Conservation (phyloP, 148 eudicot genomes). For the Cornus controversa region DNA sequence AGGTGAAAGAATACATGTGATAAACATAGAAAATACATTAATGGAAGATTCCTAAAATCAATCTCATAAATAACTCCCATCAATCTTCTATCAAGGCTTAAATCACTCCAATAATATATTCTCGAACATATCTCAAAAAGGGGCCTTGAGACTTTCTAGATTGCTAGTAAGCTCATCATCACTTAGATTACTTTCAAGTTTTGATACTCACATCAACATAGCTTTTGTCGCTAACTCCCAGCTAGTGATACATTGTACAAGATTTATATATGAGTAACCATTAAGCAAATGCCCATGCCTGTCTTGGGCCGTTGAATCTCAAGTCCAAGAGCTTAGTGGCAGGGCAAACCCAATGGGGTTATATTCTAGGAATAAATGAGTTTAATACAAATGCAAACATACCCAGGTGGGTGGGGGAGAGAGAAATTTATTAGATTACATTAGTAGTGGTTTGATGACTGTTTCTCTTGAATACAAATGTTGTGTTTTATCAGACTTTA, state of each 20-base stretch:
- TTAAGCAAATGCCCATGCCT: neutral
- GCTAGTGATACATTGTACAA: too few relatives aligned
- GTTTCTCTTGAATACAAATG: neutral
- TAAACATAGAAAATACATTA: too few relatives aligned
- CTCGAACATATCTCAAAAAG: neutral
- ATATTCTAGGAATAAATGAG: neutral
- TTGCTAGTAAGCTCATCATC: neutral
- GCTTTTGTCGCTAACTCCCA: neutral
- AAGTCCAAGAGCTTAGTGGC: neutral
- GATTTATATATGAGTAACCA: too few relatives aligned
- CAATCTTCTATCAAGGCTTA: too few relatives aligned
- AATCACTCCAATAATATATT: too few relatives aligned
- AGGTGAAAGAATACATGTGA: too few relatives aligned
- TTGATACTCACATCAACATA: neutral
- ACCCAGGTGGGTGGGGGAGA: neutral
- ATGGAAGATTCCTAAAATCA: too few relatives aligned
- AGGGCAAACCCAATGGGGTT: neutral
- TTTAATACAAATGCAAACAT: neutral
- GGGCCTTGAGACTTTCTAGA: neutral
- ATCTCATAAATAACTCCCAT: too few relatives aligned
- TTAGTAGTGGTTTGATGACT: neutral
- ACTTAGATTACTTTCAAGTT: neutral
- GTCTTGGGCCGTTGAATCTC: neutral
- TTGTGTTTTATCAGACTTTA: neutral
- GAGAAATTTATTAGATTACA: neutral